phyloP scores from a whole-genome alignment of 257 asterid species.

The Solanum chiquidenum region DNA sequence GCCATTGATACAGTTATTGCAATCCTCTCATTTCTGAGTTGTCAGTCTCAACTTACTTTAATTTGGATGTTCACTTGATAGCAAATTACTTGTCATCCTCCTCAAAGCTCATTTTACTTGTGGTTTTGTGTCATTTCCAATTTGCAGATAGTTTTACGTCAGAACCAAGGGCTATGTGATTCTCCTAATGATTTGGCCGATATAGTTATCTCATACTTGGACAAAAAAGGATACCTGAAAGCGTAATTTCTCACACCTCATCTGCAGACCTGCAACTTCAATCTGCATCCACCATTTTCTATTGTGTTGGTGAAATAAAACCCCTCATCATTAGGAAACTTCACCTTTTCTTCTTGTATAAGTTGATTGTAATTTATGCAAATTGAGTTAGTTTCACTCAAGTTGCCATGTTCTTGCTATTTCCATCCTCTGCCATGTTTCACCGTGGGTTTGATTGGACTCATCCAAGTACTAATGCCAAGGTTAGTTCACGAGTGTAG shows the following conservation, averaged over 20 bases:
- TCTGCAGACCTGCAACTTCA: neutral
- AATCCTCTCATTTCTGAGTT: neutral
- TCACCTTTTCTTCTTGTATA: neutral
- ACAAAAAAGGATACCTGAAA: conserved; percentile 55
- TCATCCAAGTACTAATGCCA: neutral
- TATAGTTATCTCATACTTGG: conserved; percentile 56
- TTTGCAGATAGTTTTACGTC: conserved; percentile 67
- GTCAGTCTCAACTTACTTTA: neutral
- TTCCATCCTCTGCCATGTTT: neutral
- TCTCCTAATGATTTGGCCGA: conserved; percentile 69
- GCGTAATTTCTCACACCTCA: conserved; percentile 21
- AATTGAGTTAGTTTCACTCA: neutral
- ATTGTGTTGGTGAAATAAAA: neutral
- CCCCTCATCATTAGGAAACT: neutral
- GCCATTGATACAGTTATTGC: neutral
- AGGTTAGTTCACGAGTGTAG: neutral
- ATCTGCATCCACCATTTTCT: neutral
- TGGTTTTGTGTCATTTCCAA: neutral
- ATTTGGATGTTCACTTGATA: neutral
- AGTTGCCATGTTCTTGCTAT: neutral
- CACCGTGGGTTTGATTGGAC: neutral
- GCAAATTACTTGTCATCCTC: neutral
- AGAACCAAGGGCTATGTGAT: conserved; percentile 43
- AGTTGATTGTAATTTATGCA: neutral
- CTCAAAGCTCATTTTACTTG: neutral